Conservation (phyloP, 2,329 filamentous ascomycete species). For the Domatiomyces catenatus region DNA sequence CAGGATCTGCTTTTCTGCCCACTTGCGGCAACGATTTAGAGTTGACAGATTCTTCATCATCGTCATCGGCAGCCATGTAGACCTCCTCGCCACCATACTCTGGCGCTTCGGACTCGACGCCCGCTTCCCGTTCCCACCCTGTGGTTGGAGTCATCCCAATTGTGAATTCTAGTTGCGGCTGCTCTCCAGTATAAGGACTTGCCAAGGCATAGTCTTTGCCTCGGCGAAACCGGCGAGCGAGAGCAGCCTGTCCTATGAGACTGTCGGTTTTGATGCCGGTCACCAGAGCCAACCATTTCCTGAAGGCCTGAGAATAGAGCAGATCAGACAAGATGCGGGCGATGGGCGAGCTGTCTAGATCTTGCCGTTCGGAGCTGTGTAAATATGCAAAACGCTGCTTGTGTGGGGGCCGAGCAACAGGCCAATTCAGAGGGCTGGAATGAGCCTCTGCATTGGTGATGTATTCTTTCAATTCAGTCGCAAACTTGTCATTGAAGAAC, state of each 20-base stretch:
- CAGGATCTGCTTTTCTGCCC: conserved; percentile 46
- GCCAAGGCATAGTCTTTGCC: conserved; percentile 88
- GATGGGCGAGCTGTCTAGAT: conserved; percentile 40
- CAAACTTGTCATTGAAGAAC: conserved; percentile 66
- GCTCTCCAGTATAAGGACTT: conserved; percentile 55
- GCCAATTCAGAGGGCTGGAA: conserved; percentile 38
- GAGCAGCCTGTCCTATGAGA: conserved; percentile 56
- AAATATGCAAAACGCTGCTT: conserved; percentile 82
- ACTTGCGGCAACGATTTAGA: conserved; percentile 19
- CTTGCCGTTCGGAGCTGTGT: conserved; percentile 18
- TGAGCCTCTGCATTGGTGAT: conserved; percentile 50
- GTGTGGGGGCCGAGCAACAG: conserved; percentile 73
- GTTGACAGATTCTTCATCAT: conserved; percentile 40
- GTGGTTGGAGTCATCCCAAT: conserved; percentile 69
- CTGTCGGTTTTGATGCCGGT: conserved; percentile 48
- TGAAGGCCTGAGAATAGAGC: conserved; percentile 71
- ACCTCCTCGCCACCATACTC: conserved; percentile 42
- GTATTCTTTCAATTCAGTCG: conserved; percentile 52
- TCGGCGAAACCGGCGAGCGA: conserved; percentile 75
- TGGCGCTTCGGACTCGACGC: conserved; percentile 24
- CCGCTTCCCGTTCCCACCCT: conserved; percentile 60
- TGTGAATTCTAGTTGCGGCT: conserved; percentile 72
- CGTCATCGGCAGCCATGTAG: conserved; percentile 72
- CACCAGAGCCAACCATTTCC: conserved; percentile 72
- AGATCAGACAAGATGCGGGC: conserved; percentile 68